Conservation (phyloP, 805 yeast genomes). For the Suhomyces faveliae region DNA sequence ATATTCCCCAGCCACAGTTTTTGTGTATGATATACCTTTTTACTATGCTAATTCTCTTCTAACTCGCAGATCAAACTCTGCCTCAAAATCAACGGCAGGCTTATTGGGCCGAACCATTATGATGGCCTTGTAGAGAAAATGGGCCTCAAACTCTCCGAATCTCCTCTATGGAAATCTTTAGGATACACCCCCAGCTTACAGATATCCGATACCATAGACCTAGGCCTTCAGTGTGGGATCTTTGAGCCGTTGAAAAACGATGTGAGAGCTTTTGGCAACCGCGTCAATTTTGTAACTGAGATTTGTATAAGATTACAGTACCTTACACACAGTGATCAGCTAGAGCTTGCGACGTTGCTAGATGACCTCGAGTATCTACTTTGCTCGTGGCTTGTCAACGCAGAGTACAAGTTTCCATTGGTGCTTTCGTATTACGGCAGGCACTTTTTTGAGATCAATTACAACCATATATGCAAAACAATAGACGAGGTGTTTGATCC, state of each 20-base stretch:
- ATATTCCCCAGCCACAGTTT: constrained; percentile 10
- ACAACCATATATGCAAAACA: constrained; percentile 10
- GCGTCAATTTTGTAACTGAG: neutral
- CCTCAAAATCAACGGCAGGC: neutral
- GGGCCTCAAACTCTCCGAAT: constrained; percentile 3
- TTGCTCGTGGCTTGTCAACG: constrained; percentile 18
- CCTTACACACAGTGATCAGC: neutral
- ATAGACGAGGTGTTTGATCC: constrained; percentile 11
- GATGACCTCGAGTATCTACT: constrained; percentile 18
- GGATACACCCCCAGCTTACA: neutral
- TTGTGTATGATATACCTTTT: constrained; percentile 5
- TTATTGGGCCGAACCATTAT: constrained; percentile 4
- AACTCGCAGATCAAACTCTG: neutral
- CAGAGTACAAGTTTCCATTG: constrained; percentile 24
- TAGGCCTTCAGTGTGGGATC: constrained; percentile 9
- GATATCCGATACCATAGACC: neutral
- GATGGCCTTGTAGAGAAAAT: constrained; percentile 13
- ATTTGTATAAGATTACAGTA: constrained; percentile 1
- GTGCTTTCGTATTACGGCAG: constrained; percentile 25
- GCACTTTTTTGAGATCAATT: constrained; percentile 17
- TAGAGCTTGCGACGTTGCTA: neutral
- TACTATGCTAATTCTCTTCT: neutral
- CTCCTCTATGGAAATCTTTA: constrained; percentile 8
- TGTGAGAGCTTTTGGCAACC: neutral
- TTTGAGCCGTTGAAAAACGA: constrained; percentile 7